Evolutionary conservation across 192 early-diverging fungal species (phyloP).

Genomic region (Coemansia sp.): DNA sequence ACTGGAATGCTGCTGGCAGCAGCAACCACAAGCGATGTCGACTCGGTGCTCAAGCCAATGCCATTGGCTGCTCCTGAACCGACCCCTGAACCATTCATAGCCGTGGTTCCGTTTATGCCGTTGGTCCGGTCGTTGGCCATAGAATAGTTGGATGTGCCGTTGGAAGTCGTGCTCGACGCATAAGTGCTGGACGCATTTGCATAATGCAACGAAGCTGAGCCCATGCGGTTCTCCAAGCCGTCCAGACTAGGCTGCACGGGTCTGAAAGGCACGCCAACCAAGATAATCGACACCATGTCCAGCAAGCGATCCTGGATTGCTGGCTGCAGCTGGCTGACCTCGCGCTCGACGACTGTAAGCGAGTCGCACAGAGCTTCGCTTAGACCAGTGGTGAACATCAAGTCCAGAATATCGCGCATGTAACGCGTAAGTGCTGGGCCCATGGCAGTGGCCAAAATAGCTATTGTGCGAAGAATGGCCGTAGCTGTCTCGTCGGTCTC

Average conservation of each 20-base stretch:
- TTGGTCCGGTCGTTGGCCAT: conserved; percentile 43
- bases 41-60: background rate
- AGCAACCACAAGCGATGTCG: conserved; percentile 16
- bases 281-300: conserved; percentile 82
- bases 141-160: too few relatives aligned
- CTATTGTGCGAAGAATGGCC: conserved; percentile 80
- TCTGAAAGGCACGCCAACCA: conserved; percentile 79
- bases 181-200: background rate
- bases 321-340: conserved; percentile 75
- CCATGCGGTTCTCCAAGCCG: conserved; percentile 16
- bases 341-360: conserved; percentile 72
- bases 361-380: conserved; percentile 79
- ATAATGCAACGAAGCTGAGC: conserved; percentile 24
- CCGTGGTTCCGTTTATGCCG: conserved; percentile 22
- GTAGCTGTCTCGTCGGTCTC: conserved; percentile 59
- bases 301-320: conserved; percentile 87
- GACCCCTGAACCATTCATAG: too few relatives aligned
- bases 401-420: conserved; percentile 82
- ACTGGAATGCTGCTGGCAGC: conserved; percentile 16
- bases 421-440: conserved; percentile 87
- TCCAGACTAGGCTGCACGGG: conserved; percentile 65
- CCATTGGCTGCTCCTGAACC: background rate
- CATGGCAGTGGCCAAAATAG: conserved; percentile 84
- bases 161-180: conserved; percentile 18
- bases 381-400: conserved; percentile 89